Evolutionary conservation across 2,329 filamentous ascomycete genomes (phyloP).

Genomic region (Lachnellula cervina): DNA sequence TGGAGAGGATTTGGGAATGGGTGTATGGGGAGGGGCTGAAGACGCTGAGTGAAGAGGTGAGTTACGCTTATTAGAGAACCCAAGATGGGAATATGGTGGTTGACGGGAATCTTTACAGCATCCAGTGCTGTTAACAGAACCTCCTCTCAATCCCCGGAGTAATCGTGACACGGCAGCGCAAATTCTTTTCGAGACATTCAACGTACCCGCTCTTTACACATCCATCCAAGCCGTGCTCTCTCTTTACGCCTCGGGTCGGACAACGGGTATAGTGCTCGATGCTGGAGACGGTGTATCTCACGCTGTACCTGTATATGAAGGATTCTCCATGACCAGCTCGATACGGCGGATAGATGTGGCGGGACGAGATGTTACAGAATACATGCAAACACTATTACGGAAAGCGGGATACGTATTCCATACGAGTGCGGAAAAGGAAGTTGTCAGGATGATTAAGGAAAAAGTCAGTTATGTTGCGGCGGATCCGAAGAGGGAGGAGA

Average conservation of each 20-base stretch:
- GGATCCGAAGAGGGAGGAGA: slow-evolving; percentile 91
- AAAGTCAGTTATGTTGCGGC: slow-evolving; percentile 85
- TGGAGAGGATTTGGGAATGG: slow-evolving; percentile 99
- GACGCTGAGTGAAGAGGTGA: slow-evolving; percentile 91
- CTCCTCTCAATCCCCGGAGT: slow-evolving; percentile 87
- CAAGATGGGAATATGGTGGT: slow-evolving; percentile 1
- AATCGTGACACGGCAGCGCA: slow-evolving; percentile 96
- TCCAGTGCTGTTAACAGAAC: slow-evolving; percentile 92
- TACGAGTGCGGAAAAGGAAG: slow-evolving; percentile 97
- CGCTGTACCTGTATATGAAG: slow-evolving; percentile 95
- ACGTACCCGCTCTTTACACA: slow-evolving; percentile 92
- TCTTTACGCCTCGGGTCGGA: slow-evolving; percentile 90
- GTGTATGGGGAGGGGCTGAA: slow-evolving; percentile 95
- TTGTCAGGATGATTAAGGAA: slow-evolving; percentile 97
- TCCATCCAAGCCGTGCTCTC: slow-evolving; percentile 97
- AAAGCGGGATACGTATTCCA: slow-evolving; percentile 95
- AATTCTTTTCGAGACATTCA: slow-evolving; percentile 98
- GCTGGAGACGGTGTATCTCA: slow-evolving; percentile 95
- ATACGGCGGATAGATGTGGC: slow-evolving; percentile 96
- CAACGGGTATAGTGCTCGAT: slow-evolving; percentile 92
- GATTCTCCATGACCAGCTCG: slow-evolving; percentile 92
- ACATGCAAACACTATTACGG: slow-evolving; percentile 83
- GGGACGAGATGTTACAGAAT: slow-evolving; percentile 91
- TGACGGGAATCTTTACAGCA: slow-evolving; percentile 50
- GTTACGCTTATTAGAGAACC: slow-evolving; percentile 17